Conservation (phyloP, 2,329 filamentous ascomycete genomes). For the Aspergillus hortae region DNA sequence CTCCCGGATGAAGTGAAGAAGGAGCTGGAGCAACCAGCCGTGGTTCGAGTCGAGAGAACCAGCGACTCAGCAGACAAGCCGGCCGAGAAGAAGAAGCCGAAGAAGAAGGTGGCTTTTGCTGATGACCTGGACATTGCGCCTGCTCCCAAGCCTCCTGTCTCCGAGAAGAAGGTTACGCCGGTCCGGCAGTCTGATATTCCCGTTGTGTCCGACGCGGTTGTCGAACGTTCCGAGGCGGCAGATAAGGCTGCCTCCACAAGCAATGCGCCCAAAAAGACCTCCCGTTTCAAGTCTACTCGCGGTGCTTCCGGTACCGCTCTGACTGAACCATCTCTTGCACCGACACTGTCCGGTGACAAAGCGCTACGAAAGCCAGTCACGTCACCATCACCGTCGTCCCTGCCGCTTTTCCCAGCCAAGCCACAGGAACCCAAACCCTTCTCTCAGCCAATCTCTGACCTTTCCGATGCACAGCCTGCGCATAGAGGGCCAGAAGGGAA, state of each 20-base stretch:
- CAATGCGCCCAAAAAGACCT: conserved; percentile 36
- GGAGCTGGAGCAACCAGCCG: conserved; percentile 25
- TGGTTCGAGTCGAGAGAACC: conserved; percentile 23
- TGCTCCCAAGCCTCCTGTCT: conserved; percentile 28
- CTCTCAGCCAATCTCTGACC: conserved; percentile 33
- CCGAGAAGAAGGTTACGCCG: conserved; percentile 26
- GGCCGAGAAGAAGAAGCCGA: conserved; percentile 25
- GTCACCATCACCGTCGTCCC: conserved; percentile 19
- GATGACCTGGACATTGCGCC: conserved; percentile 67
- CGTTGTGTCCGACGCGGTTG: conserved; percentile 41
- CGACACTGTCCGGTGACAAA: conserved; percentile 10
- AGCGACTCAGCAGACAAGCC: conserved; percentile 9
- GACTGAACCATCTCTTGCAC: conserved; percentile 5
- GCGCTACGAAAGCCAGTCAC: conserved; percentile 20
- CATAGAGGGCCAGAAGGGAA: conserved; percentile 44
- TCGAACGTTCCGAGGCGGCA: conserved; percentile 37
- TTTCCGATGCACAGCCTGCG: conserved; percentile 14
- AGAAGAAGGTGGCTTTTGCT: conserved; percentile 80
- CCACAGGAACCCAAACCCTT: conserved; percentile 36
- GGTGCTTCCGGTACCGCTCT: conserved; percentile 13
- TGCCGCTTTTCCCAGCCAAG: conserved; percentile 37
- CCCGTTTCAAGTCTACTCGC: conserved; percentile 43
- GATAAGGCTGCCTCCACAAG: conserved; percentile 16
- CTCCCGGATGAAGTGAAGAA: conserved; percentile 32
- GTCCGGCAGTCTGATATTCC: conserved; percentile 24